Evolutionary conservation across 495 filamentous ascomycete genomes (phyloP), one percentile per base, ranked within the genome.

Genomic region (Lasiosphaeris hirsuta): DNA sequence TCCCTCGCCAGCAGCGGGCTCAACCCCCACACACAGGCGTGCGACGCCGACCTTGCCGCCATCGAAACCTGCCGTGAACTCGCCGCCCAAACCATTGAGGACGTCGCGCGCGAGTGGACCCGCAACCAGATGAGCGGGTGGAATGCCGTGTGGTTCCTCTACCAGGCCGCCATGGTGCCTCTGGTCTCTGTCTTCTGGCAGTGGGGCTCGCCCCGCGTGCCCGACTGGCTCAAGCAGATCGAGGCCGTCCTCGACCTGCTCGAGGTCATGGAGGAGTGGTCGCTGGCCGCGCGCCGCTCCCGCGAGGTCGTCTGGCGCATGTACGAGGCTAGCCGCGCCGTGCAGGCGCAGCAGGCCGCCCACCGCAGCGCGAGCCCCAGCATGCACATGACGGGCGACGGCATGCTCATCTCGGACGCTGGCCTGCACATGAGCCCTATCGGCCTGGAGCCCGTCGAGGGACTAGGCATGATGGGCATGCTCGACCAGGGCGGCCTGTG

Each of bases 121-220:
- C 80, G 82, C 30, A 89, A 90, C 70, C 85, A 90, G 66, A 86
- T 92, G 72, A 83, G 81, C 14, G 88, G 88, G 5, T 92, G 89
- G 89, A 89, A 89, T 70, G 88, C 85, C 4, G 86, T 90, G 18
- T 93, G 89, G 89, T 86, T 90, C 68, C 77, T 88, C 43, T 92
- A 89, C 76, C 89, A 93, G 69, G 86, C 88, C 0, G 81, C 82
- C 43, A 85, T 90, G 82, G 85, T 93, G 17, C 89, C 89, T 0
- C 78, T 93, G 3, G 78, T 93, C 7, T 84, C 78, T 11, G 77
- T 92, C 11, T 86, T 87, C 63, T 84, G 86, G 75, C 82, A 85
- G 62, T 82, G 82, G 67, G 76, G 76, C 50, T 81, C 77, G 39
- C 73, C 73, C 0, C 73, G 78, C 55, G 83, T 79, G 71, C 66